phyloP scores from a whole-genome alignment of 192 early-diverging fungal species.

The Backusella macrospora region DNA sequence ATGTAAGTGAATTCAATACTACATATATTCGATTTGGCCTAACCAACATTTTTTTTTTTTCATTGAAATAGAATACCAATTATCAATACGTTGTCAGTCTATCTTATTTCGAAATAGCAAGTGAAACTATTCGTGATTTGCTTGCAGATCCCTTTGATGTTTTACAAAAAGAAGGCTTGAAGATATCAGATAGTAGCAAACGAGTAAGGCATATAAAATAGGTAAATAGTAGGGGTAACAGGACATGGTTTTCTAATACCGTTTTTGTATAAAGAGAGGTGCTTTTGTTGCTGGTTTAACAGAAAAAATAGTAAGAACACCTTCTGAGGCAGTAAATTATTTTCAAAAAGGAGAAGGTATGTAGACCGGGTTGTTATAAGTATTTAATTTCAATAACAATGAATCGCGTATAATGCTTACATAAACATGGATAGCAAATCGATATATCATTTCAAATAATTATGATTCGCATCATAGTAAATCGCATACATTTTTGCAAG shows the following conservation, averaged over 20 bases:
- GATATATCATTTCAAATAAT: constrained; percentile 11
- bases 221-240: not conserved
- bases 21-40: too few species aligned
- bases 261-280: not conserved
- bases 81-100: not conserved
- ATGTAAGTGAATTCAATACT: not conserved
- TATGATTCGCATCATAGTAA: constrained; percentile 15
- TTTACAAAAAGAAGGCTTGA: constrained; percentile 8
- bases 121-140: constrained; percentile 16
- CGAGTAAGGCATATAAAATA: not conserved
- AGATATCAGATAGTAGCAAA: constrained; percentile 20
- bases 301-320: constrained; percentile 3
- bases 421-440: constrained; percentile 3
- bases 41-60: not conserved
- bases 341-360: constrained; percentile 24
- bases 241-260: not conserved
- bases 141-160: constrained; percentile 14
- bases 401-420: too few species aligned
- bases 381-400: too few species aligned
- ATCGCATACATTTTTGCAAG: constrained; percentile 14
- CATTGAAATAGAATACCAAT: not conserved
- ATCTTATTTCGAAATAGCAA: constrained; percentile 15
- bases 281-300: constrained; percentile 7
- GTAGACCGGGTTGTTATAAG: too few species aligned
- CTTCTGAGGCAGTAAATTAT: constrained; percentile 10